phyloP scores from a whole-genome alignment of 2,329 filamentous ascomycete species.

The Paecilomyces niveus region DNA sequence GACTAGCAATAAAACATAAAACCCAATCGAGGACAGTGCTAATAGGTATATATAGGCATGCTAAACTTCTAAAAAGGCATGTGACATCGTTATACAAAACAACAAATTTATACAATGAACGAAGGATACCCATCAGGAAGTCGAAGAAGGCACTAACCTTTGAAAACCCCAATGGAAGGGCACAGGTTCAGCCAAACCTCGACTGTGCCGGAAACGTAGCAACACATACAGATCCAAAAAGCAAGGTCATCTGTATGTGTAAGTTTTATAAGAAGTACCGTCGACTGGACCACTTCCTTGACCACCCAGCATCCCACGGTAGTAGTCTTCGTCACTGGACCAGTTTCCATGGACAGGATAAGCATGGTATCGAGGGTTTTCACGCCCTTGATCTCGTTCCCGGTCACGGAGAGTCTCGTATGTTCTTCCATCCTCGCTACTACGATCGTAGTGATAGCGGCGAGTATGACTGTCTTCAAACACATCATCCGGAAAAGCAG shows the following conservation, averaged over 20 bases:
- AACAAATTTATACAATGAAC: neutral
- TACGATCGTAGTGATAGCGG: conserved; percentile 18
- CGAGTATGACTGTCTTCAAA: conserved; percentile 14
- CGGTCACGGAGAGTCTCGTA: conserved; percentile 20
- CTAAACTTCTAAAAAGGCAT: neutral
- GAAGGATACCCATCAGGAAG: neutral
- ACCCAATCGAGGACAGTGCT: neutral
- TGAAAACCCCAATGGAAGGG: neutral
- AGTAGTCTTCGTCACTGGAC: conserved; percentile 32
- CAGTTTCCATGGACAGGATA: conserved; percentile 20
- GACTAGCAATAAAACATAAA: neutral
- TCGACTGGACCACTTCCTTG: conserved; percentile 19
- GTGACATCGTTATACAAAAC: conserved; percentile 7
- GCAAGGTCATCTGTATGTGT: neutral
- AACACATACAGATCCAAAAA: neutral
- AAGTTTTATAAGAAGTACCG: neutral
- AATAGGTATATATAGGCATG: neutral
- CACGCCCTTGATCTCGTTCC: conserved; percentile 18
- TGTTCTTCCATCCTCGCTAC: conserved; percentile 14
- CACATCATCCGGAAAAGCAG: conserved; percentile 15
- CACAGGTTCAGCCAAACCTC: neutral
- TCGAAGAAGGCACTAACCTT: neutral
- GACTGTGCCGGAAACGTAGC: neutral
- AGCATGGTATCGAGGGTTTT: conserved; percentile 20
- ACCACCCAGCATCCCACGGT: conserved; percentile 25